Percentiles rank a stretch among this genome's conserved stretches.
Evolutionary conservation across 345 rosid species (phyloP).

Genomic region (Eucalyptus cloeziana): DNA sequence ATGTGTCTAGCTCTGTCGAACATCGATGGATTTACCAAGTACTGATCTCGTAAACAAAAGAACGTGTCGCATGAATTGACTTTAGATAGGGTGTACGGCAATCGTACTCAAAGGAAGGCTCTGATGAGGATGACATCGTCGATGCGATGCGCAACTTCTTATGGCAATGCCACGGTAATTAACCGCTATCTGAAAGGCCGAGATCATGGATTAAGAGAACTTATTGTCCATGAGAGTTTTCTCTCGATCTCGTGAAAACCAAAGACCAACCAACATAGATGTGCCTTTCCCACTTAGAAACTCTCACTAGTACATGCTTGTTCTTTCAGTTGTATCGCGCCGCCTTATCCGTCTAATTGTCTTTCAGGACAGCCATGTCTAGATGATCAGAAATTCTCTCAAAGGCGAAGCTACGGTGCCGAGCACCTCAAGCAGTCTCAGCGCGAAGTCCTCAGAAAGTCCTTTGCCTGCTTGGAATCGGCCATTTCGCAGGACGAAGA

Average conservation of each 20-base stretch:
- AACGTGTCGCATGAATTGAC: background rate
- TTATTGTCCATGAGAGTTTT: background rate
- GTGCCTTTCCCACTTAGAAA: background rate
- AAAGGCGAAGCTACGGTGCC: constrained; percentile 26
- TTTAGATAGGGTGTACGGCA: background rate
- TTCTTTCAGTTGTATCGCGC: background rate
- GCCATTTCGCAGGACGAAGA: constrained; percentile 9
- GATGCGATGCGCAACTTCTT: background rate
- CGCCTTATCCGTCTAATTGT: constrained; percentile 22
- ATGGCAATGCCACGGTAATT: background rate
- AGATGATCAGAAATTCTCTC: constrained; percentile 42
- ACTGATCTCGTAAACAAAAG: background rate
- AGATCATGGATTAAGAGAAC: background rate
- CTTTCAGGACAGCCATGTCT: constrained; percentile 49
- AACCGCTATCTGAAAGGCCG: background rate
- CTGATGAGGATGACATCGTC: background rate
- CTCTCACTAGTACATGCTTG: background rate
- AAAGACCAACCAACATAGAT: background rate
- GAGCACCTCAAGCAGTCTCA: constrained; percentile 26
- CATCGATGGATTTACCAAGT: background rate
- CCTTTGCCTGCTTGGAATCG: constrained; percentile 43
- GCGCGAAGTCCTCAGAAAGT: constrained; percentile 29
- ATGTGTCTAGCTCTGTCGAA: background rate
- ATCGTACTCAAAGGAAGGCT: background rate
- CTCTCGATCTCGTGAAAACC: background rate